Conservation (phyloP, 2,329 filamentous ascomycete species). For the Annulohypoxylon truncatum region DNA sequence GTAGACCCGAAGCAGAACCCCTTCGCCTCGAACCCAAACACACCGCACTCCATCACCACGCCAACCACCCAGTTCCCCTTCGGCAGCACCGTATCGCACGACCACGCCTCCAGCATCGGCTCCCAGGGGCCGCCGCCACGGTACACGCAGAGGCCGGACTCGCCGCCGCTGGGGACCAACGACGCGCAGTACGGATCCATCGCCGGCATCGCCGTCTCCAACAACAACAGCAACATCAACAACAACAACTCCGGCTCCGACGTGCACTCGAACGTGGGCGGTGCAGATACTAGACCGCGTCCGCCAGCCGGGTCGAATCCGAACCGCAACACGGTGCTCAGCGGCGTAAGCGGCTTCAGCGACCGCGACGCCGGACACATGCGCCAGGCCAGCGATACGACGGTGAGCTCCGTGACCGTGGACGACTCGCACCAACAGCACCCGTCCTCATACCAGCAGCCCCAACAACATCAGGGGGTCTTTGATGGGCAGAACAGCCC, state of each 20-base stretch:
- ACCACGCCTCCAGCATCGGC: conserved; percentile 50
- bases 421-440: background rate
- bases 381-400: conserved; percentile 57
- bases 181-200: conserved; percentile 11
- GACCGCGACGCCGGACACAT: conserved; percentile 56
- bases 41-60: conserved; percentile 37
- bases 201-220: background rate
- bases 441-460: too few species aligned
- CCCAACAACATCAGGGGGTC: background rate
- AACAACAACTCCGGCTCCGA: background rate
- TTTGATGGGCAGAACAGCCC: conserved; percentile 8
- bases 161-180: conserved; percentile 41
- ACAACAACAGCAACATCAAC: background rate
- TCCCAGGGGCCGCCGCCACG: conserved; percentile 18
- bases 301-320: background rate
- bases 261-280: background rate
- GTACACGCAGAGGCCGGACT: conserved; percentile 42
- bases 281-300: background rate
- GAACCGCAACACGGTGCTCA: conserved; percentile 47
- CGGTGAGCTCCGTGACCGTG: conserved; percentile 51
- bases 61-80: conserved; percentile 50
- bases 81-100: conserved; percentile 42
- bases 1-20: conserved; percentile 51
- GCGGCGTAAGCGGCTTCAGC: conserved; percentile 57
- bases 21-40: conserved; percentile 42